A percentile compares a stretch with the other conserved stretches of the same genome.
Conservation (phyloP, 768 basidiomycete genomes). For the Pulveroboletus ravenelii region DNA sequence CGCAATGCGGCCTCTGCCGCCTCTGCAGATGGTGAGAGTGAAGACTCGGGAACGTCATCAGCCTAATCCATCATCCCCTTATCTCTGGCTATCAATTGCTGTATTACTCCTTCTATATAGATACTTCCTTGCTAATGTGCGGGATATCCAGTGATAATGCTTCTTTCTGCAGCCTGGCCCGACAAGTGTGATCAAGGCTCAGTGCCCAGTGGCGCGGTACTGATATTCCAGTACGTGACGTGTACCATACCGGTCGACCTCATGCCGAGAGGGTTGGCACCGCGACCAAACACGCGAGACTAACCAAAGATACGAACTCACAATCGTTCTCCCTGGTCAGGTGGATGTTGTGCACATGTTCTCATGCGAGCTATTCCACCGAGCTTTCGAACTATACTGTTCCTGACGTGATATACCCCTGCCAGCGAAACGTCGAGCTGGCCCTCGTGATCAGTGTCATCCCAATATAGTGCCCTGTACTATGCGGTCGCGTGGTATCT, state of each 20-base stretch:
- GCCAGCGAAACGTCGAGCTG: constrained; percentile 8
- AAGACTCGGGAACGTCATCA: constrained; percentile 37
- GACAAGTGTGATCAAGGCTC: constrained; percentile 20
- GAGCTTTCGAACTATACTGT: background rate
- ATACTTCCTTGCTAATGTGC: constrained; percentile 23
- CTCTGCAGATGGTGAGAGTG: constrained; percentile 59
- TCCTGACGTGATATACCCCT: constrained; percentile 3
- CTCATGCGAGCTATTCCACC: background rate
- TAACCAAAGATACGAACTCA: constrained; percentile 1
- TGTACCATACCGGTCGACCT: background rate
- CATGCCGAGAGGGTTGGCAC: constrained; percentile 4
- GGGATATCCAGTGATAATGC: constrained; percentile 19
- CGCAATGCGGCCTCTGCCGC: constrained; percentile 43
- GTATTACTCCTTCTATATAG: constrained; percentile 34
- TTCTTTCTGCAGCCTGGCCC: constrained; percentile 10
- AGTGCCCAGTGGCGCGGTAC: constrained; percentile 1
- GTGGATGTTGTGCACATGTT: constrained; percentile 12
- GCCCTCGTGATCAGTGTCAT: constrained; percentile 3
- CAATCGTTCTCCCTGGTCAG: constrained; percentile 4
- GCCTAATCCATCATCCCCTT: constrained; percentile 26
- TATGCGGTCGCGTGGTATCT: background rate
- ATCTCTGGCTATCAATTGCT: constrained; percentile 24
- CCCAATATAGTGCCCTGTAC: constrained; percentile 11
- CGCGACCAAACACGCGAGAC: constrained; percentile 9
- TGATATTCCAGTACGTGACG: background rate